These are phyloP conservation scores for Rosa lucieae DNA, from an alignment of 306 rosid species.

Conservation along the genomic window DNA sequence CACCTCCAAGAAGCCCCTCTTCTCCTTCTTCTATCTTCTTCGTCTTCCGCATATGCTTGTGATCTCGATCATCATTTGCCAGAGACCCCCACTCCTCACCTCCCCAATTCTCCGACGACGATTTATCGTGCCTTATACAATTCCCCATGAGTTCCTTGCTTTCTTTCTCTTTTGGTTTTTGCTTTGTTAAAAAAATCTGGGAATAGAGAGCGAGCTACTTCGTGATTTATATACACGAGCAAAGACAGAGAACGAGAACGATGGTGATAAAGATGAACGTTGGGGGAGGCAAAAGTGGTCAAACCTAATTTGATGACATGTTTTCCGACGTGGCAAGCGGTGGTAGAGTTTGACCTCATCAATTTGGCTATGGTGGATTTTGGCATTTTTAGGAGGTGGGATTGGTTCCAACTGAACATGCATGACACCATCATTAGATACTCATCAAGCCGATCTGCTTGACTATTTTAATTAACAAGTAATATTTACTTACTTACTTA, in stretches of 20 bases:
- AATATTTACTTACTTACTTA: not conserved
- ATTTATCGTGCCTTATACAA: slow-evolving; percentile 49
- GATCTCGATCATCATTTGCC: not conserved
- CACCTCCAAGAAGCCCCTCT: slow-evolving; percentile 9
- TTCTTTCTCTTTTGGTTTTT: not conserved
- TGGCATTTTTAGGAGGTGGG: not conserved
- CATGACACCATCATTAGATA: not conserved
- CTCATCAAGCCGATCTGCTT: not conserved
- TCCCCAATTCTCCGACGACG: slow-evolving; percentile 36
- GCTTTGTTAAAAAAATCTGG: not conserved
- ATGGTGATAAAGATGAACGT: not conserved
- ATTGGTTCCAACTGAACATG: slow-evolving; percentile 15
- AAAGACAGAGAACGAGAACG: not conserved
- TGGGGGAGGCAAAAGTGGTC: slow-evolving; percentile 34
- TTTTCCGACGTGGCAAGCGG: slow-evolving; percentile 30
- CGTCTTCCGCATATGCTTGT: not conserved
- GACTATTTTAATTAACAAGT: not conserved
- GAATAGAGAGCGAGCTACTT: not conserved
- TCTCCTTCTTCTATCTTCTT: not conserved
- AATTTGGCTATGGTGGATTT: not conserved
- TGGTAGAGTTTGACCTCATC: slow-evolving; percentile 23
- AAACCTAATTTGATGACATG: slow-evolving; percentile 30
- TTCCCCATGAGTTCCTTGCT: slow-evolving; percentile 55
- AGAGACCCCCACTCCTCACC: slow-evolving; percentile 49
- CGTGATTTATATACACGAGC: slow-evolving; percentile 16